Conservation (phyloP, 1,139 yeast genomes). For the Suhomyces chickasaworum region DNA sequence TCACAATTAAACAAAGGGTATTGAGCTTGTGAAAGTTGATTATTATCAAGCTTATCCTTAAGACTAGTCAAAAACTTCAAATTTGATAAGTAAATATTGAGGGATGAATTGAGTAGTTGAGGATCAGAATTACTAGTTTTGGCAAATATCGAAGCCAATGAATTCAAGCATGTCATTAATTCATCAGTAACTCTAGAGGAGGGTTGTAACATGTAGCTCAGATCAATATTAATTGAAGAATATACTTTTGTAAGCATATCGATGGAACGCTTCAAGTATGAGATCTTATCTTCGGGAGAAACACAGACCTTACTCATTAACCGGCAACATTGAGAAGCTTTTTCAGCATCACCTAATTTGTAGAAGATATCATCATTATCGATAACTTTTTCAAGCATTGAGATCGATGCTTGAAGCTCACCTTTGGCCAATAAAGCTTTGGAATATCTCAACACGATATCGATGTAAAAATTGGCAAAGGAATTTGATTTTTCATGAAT, state of each 20-base stretch:
- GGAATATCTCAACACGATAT: constrained; percentile 46
- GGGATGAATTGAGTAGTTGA: constrained; percentile 25
- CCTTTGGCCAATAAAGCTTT: constrained; percentile 48
- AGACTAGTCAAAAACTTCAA: constrained; percentile 31
- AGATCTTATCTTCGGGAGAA: constrained; percentile 30
- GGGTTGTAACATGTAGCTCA: constrained; percentile 29
- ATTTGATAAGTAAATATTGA: constrained; percentile 43
- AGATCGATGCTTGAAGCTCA: constrained; percentile 33
- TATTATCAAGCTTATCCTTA: constrained; percentile 22
- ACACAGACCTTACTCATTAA: constrained; percentile 35
- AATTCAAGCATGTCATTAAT: constrained; percentile 36
- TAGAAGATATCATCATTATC: constrained; percentile 42
- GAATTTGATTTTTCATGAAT: constrained; percentile 33
- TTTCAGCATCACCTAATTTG: constrained; percentile 48
- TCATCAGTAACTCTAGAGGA: constrained; percentile 43
- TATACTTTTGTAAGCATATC: constrained; percentile 39
- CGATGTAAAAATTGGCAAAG: constrained; percentile 49
- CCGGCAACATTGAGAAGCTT: constrained; percentile 46
- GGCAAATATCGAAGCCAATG: constrained; percentile 38
- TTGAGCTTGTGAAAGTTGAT: constrained; percentile 28
- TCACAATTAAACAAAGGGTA: constrained; percentile 45
- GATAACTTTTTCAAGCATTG: constrained; percentile 34
- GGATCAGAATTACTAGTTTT: constrained; percentile 18
- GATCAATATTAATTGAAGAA: constrained; percentile 29
- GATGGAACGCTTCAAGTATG: constrained; percentile 43